phyloP scores from a whole-genome alignment of 2,329 filamentous ascomycete species.

The Pseudogymnoascus sp. region DNA sequence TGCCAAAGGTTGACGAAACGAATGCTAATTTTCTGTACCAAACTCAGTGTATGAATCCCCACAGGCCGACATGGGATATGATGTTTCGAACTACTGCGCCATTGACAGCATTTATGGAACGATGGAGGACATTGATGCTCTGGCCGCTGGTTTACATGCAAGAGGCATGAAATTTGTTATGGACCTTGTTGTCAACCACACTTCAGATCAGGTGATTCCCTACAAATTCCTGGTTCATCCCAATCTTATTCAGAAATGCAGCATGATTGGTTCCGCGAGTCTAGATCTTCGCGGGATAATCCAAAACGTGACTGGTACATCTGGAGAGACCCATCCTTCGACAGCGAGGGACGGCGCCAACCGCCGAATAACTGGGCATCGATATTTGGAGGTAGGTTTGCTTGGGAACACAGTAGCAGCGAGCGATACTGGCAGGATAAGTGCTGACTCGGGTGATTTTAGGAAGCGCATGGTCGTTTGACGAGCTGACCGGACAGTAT shows the following conservation, averaged over 20 bases:
- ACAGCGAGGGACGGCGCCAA: conserved; percentile 28
- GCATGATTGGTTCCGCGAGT: conserved; percentile 50
- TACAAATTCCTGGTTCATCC: background rate
- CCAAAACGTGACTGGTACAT: conserved; percentile 56
- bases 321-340: conserved; percentile 41
- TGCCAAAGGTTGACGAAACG: background rate
- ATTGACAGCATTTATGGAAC: conserved; percentile 58
- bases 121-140: conserved; percentile 51
- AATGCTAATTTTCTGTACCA: background rate
- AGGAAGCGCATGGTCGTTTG: conserved; percentile 44
- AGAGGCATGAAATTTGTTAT: conserved; percentile 56
- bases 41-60: conserved; percentile 47
- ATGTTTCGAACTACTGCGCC: conserved; percentile 55
- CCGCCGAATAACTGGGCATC: conserved; percentile 39
- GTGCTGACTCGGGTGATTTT: background rate
- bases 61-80: conserved; percentile 59
- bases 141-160: conserved; percentile 48
- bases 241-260: conserved; percentile 26
- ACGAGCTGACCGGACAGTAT: conserved; percentile 43
- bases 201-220: conserved; percentile 33
- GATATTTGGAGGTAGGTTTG: conserved; percentile 35
- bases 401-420: conserved; percentile 28
- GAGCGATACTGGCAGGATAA: conserved; percentile 33
- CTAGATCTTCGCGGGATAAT: conserved; percentile 38
- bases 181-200: conserved; percentile 64